Evolutionary conservation across 805 yeast species (phyloP).

Genomic region (Clavispora asparagi): DNA sequence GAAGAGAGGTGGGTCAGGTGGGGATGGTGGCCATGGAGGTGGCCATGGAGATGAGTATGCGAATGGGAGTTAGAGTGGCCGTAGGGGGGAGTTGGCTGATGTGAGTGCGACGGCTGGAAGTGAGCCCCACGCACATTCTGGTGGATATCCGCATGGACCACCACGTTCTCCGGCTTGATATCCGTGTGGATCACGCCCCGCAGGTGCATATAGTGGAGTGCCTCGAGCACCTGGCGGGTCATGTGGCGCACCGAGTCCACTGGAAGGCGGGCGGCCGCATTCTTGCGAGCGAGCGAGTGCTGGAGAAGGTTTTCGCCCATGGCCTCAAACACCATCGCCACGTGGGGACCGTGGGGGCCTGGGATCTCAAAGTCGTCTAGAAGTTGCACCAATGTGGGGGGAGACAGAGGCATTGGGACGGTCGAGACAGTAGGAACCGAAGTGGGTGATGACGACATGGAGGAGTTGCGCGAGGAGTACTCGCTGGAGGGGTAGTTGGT

Average conservation of each 20-base stretch:
- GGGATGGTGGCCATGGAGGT: background rate
- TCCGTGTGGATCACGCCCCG: slow-evolving; percentile 76
- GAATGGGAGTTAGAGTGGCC: no score
- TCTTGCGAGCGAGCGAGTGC: background rate
- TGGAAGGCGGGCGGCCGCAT: slow-evolving; percentile 41
- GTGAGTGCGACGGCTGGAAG: no score
- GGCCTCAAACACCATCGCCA: slow-evolving; percentile 96
- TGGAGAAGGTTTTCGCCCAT: slow-evolving; percentile 90
- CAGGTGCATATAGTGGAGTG: slow-evolving; percentile 67
- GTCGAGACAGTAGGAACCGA: no score
- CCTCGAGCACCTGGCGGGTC: slow-evolving; percentile 69
- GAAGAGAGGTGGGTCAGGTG: no score
- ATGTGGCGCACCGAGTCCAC: slow-evolving; percentile 71
- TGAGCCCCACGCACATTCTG: background rate
- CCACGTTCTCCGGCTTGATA: slow-evolving; percentile 63
- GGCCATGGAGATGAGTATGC: background rate
- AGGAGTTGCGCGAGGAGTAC: background rate
- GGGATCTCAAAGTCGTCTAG: slow-evolving; percentile 79
- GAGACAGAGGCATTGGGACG: background rate
- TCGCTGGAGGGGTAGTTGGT: background rate
- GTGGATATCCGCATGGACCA: slow-evolving; percentile 3
- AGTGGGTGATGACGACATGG: no score
- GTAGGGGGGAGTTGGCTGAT: no score
- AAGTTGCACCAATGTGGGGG: slow-evolving; percentile 66
- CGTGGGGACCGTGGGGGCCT: slow-evolving; percentile 91